Conservation (phyloP, 2,329 filamentous ascomycete genomes). For the Emergomyces pasteurianus region DNA sequence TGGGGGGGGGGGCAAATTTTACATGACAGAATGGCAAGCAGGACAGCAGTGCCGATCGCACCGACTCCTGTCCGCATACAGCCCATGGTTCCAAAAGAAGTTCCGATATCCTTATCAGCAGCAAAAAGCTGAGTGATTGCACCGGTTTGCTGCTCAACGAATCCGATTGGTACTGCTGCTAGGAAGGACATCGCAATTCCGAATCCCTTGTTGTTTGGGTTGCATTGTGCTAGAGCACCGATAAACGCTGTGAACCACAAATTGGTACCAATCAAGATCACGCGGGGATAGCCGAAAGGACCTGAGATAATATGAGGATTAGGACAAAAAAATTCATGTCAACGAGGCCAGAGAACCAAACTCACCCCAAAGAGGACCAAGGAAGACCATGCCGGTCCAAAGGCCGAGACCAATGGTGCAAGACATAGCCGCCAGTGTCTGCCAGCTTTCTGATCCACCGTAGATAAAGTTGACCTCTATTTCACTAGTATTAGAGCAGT, state of each 20-base stretch:
- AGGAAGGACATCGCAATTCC: constrained; percentile 2
- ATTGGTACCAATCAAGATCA: not conserved
- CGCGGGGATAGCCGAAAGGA: not conserved
- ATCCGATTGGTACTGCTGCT: not conserved
- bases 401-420: constrained; percentile 1
- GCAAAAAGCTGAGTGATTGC: constrained; percentile 1
- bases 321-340: not conserved
- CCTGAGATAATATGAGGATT: not conserved
- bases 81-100: constrained; percentile 3
- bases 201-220: not conserved
- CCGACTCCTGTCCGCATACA: not conserved
- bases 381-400: not conserved
- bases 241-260: constrained; percentile 1
- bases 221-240: constrained; percentile 1
- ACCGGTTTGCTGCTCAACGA: constrained; percentile 3
- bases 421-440: not conserved
- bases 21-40: constrained; percentile 1
- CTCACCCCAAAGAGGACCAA: constrained; percentile 2
- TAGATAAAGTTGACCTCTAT: constrained; percentile 1
- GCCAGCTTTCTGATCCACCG: not conserved
- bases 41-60: constrained; percentile 1
- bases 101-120: constrained; percentile 1
- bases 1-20: not conserved
- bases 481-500: not conserved
- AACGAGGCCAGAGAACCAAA: not conserved